These are phyloP conservation scores for Cutaneotrichosporon curvatum DNA, from an alignment of 1,284 basidiomycete genomes.

Conservation along the genomic window DNA sequence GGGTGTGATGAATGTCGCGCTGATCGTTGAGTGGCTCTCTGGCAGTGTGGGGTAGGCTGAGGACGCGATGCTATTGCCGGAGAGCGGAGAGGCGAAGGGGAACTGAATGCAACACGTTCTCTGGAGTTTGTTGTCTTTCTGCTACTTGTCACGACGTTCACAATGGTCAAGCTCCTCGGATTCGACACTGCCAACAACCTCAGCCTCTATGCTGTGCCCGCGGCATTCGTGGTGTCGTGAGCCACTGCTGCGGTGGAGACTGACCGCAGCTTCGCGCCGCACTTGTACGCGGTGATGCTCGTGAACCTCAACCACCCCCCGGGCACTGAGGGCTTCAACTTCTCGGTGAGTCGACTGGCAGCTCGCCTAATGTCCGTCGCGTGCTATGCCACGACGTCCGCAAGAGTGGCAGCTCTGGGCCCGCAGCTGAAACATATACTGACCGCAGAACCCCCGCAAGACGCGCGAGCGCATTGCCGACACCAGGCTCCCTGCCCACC, in stretches of 20 bases:
- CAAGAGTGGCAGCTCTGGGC: too few relatives aligned
- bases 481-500: constrained; percentile 74
- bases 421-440: too few relatives aligned
- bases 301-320: constrained; percentile 7
- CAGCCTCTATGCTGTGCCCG: constrained; percentile 31
- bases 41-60: background rate
- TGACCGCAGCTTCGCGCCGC: constrained; percentile 13
- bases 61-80: background rate
- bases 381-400: too few relatives aligned
- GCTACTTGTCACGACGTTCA: background rate
- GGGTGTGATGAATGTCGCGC: background rate
- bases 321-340: constrained; percentile 14
- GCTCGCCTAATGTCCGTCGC: too few relatives aligned
- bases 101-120: background rate
- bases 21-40: background rate
- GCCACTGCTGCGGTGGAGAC: constrained; percentile 2
- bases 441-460: constrained; percentile 52
- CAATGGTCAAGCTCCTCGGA: constrained; percentile 6
- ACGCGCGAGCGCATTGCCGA: constrained; percentile 79
- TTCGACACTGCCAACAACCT: constrained; percentile 16
- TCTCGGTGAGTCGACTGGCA: constrained; percentile 9
- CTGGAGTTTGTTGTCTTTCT: background rate
- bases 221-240: constrained; percentile 22
- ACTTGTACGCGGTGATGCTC: constrained; percentile 13
- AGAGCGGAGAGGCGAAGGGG: background rate